These are phyloP conservation scores for Candida orba DNA, from an alignment of 805 yeast species.

Conservation along the genomic window DNA sequence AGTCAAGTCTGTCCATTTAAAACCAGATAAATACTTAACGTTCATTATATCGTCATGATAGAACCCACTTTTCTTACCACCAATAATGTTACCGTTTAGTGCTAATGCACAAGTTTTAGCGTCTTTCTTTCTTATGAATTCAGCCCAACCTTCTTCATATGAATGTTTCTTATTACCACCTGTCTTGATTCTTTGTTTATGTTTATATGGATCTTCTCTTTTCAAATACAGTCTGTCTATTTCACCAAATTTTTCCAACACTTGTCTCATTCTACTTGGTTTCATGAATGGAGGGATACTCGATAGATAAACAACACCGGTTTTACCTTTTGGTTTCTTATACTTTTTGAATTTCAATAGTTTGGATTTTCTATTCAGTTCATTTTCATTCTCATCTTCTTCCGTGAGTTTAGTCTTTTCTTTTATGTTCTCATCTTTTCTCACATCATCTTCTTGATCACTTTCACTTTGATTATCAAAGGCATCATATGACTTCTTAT, in stretches of 20 bases:
- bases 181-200: slow-evolving; percentile 62
- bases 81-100: slow-evolving; percentile 80
- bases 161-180: slow-evolving; percentile 90
- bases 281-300: slow-evolving; percentile 96
- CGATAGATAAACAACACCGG: slow-evolving; percentile 92
- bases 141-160: slow-evolving; percentile 97
- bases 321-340: slow-evolving; percentile 48
- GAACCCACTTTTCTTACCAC: slow-evolving; percentile 86
- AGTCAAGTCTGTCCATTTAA: slow-evolving; percentile 93
- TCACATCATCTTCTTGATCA: slow-evolving; percentile 17
- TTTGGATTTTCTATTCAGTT: slow-evolving; percentile 48
- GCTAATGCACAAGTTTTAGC: slow-evolving; percentile 87
- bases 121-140: slow-evolving; percentile 71
- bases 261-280: slow-evolving; percentile 81
- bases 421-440: slow-evolving; percentile 10
- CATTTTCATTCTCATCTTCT: slow-evolving; percentile 25
- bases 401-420: slow-evolving; percentile 4
- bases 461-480: slow-evolving; percentile 10
- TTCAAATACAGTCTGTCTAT: slow-evolving; percentile 82
- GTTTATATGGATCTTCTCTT: slow-evolving; percentile 67
- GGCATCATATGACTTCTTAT: slow-evolving; percentile 13
- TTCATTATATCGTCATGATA: slow-evolving; percentile 93
- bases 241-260: slow-evolving; percentile 75
- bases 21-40: slow-evolving; percentile 80
- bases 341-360: slow-evolving; percentile 46